A percentile compares a stretch with the other conserved stretches of the same genome.
Evolutionary conservation across 176 grass and related monocot genomes (phyloP).

Genomic region (Tuctoria greenei): DNA sequence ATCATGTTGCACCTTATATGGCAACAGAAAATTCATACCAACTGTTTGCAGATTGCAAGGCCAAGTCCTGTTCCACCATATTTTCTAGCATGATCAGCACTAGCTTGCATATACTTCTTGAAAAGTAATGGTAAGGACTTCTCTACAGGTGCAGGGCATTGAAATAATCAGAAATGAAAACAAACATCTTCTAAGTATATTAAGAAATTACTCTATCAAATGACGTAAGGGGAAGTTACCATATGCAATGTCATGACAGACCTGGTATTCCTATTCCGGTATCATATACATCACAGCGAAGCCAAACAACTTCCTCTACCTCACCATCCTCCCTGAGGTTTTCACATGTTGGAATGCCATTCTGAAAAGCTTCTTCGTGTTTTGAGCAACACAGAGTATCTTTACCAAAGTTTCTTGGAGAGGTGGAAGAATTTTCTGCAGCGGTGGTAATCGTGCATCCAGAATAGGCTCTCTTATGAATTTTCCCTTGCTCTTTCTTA

Average conservation of each 20-base stretch:
- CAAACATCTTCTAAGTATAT: slow-evolving; percentile 24
- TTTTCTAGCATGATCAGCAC: slow-evolving; percentile 84
- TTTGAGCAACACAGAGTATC: slow-evolving; percentile 47
- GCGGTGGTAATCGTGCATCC: slow-evolving; percentile 25
- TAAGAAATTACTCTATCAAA: not conserved
- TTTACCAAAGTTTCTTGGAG: slow-evolving; percentile 41
- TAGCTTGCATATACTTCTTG: slow-evolving; percentile 93
- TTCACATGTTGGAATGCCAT: slow-evolving; percentile 36
- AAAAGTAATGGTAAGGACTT: slow-evolving; percentile 82
- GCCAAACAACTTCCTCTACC: slow-evolving; percentile 64
- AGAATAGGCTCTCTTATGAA: slow-evolving; percentile 29
- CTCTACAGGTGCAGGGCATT: slow-evolving; percentile 48
- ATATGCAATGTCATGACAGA: slow-evolving; percentile 44
- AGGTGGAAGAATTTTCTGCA: slow-evolving; percentile 32
- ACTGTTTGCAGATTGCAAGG: slow-evolving; percentile 96
- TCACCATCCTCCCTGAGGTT: slow-evolving; percentile 23
- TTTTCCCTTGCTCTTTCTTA: slow-evolving; percentile 18
- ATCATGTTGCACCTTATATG: slow-evolving; percentile 6
- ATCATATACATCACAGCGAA: slow-evolving; percentile 80
- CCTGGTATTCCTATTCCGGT: slow-evolving; percentile 98
- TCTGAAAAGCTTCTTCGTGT: slow-evolving; percentile 48
- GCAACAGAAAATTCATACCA: slow-evolving; percentile 53
- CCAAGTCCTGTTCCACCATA: slow-evolving; percentile 94
- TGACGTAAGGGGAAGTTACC: not conserved
- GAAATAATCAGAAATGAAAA: slow-evolving; percentile 31